Evolutionary conservation across 495 filamentous ascomycete species (phyloP).

Genomic region (Penicillium manginii): DNA sequence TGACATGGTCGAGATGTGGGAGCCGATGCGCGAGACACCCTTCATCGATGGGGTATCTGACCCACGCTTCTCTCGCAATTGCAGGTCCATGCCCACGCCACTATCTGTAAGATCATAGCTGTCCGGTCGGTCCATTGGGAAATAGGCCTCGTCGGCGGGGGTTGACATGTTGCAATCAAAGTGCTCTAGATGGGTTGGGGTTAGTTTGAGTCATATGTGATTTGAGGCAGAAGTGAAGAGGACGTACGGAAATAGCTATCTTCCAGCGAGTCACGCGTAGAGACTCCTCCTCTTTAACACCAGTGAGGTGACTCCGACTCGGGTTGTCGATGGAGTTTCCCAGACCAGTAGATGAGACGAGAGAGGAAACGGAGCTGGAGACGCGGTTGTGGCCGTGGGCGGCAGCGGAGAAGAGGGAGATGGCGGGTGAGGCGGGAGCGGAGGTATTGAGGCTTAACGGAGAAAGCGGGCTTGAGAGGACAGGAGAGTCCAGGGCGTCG

Average conservation of each 20-base stretch:
- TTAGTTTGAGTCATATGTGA: slow-evolving; percentile 2
- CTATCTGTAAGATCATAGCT: slow-evolving; percentile 66
- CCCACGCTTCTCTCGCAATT: slow-evolving; percentile 61
- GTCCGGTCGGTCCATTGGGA: slow-evolving; percentile 38
- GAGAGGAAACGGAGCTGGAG: slow-evolving; percentile 64
- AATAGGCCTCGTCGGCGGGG: slow-evolving; percentile 37
- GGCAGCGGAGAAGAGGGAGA: slow-evolving; percentile 46
- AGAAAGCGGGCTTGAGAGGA: slow-evolving; percentile 23
- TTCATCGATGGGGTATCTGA: slow-evolving; percentile 67
- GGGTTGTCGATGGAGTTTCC: slow-evolving; percentile 56
- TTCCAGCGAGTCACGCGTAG: slow-evolving; percentile 47
- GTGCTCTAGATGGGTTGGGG: slow-evolving; percentile 34
- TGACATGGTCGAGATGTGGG: slow-evolving; percentile 73
- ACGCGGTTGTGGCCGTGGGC: slow-evolving; percentile 47
- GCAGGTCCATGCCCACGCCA: slow-evolving; percentile 63
- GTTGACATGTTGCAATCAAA: slow-evolving; percentile 38
- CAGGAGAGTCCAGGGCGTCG: slow-evolving; percentile 28
- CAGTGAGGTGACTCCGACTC: slow-evolving; percentile 51
- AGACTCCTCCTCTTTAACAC: slow-evolving; percentile 59
- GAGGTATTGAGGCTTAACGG: slow-evolving; percentile 43
- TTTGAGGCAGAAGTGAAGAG: slow-evolving; percentile 11
- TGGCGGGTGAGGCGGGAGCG: slow-evolving; percentile 47
- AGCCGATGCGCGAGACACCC: slow-evolving; percentile 68
- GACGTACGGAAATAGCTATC: slow-evolving; percentile 52
- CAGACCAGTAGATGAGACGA: slow-evolving; percentile 55